phyloP scores from a whole-genome alignment of 1,284 basidiomycete genomes.

The Cutaneotrichosporon sp. region DNA sequence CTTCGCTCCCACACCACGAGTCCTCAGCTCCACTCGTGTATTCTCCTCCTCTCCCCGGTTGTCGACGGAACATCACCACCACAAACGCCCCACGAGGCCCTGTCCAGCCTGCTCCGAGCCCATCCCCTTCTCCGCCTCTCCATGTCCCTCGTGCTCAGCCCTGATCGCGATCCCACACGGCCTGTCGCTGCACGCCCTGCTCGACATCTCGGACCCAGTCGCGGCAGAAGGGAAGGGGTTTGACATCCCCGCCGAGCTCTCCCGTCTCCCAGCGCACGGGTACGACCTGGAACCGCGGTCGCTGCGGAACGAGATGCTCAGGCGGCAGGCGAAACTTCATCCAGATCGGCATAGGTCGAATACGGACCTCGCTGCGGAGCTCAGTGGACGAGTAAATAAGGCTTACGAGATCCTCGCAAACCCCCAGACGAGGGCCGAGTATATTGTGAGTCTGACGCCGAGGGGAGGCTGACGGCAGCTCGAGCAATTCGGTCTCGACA shows the following conservation, averaged over 20 bases:
- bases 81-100: constrained; percentile 13
- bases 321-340: constrained; percentile 41
- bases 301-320: constrained; percentile 35
- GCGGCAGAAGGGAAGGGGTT: constrained; percentile 10
- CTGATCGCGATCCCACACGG: constrained; percentile 37
- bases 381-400: constrained; percentile 43
- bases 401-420: constrained; percentile 44
- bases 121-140: constrained; percentile 34
- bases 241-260: constrained; percentile 31
- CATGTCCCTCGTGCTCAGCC: constrained; percentile 37
- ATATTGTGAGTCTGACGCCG: constrained; percentile 47
- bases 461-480: constrained; percentile 52
- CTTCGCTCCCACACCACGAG: neutral
- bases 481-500: constrained; percentile 57
- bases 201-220: constrained; percentile 31
- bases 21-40: too few relatives aligned
- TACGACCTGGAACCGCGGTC: constrained; percentile 36
- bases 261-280: constrained; percentile 32
- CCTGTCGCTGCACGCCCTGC: constrained; percentile 40
- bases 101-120: constrained; percentile 32
- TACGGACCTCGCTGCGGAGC: constrained; percentile 33
- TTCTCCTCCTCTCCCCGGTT: neutral
- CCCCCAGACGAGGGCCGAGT: constrained; percentile 44
- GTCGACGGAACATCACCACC: neutral
- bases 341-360: constrained; percentile 37